phyloP scores from a whole-genome alignment of 352 stramenopile genomes.

The Elongisporangium undulatum region DNA sequence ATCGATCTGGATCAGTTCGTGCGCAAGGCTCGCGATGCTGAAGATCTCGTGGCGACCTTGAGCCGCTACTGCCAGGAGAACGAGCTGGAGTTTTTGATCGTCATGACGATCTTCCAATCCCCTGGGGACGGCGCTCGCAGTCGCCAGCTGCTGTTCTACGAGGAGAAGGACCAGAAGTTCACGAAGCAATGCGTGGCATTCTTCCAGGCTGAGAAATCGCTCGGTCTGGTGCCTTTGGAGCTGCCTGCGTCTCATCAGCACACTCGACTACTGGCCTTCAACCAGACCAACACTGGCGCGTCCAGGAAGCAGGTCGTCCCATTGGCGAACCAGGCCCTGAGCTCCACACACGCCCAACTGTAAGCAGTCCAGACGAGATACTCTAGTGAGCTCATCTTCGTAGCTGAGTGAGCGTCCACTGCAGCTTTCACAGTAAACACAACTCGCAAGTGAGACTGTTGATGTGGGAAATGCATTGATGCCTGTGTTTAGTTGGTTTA shows the following conservation, averaged over 20 bases:
- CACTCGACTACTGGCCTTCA: slow-evolving; percentile 31
- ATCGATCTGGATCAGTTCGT: slow-evolving; percentile 52
- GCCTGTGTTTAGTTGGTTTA: background rate
- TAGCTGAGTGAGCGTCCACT: too few relatives aligned
- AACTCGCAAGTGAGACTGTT: too few relatives aligned
- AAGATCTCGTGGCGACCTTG: slow-evolving; percentile 23
- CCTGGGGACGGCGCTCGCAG: slow-evolving; percentile 23
- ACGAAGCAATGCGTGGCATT: slow-evolving; percentile 28
- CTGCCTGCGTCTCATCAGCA: slow-evolving; percentile 26
- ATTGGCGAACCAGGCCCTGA: slow-evolving; percentile 47
- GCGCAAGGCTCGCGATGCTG: slow-evolving; percentile 25
- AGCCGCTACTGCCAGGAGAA: slow-evolving; percentile 39
- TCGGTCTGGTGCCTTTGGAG: slow-evolving; percentile 36
- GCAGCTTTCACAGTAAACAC: too few relatives aligned
- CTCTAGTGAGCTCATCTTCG: too few relatives aligned
- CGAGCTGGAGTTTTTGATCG: slow-evolving; percentile 49
- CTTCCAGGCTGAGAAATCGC: slow-evolving; percentile 26
- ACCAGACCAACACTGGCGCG: slow-evolving; percentile 52
- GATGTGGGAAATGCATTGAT: background rate
- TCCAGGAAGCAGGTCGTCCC: slow-evolving; percentile 80
- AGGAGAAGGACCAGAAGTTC: slow-evolving; percentile 17
- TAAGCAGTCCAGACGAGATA: too few relatives aligned
- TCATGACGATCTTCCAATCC: slow-evolving; percentile 65
- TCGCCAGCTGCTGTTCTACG: slow-evolving; percentile 67
- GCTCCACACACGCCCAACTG: background rate